Base-by-base conservation (phyloP, 352 stramenopile species). In the Phytophthora lateralis region DNA sequence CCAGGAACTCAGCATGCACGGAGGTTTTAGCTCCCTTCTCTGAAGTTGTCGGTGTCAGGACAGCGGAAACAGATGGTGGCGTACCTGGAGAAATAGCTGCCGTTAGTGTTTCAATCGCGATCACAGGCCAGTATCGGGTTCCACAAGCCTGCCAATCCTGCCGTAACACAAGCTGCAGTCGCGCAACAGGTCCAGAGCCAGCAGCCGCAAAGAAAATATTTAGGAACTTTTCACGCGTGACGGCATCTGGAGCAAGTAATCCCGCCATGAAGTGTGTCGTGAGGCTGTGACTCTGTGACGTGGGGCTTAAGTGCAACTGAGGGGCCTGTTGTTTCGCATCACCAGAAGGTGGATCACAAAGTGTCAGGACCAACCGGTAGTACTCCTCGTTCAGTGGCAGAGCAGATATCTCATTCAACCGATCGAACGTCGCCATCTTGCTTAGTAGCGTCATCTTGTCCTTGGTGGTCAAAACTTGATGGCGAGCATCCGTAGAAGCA, bases 131-230 rank as follows among this genome's bases (percentile, higher is more conserved):
- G 55, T 93, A 96, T 26, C 88, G 73, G 8, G 86, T 90, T 1
- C 86, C 88, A 52, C 83, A 93, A n/a, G 81, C 71, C 59, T 96
- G 86, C 88, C 88, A 96, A 51, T 96, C 88, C 45, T 95, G 86
- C 4, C 86, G 80, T 4, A 96, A 57, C 8, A 96, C 61, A 43
- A 89, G 70, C 39, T 93, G 77, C 24, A 96, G 47, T 21, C 83
- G 68, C 6, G 71, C 66, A 21, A 85, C 75, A 9, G 81, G 82
- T 3, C 73, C 71, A 37, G 71, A 55, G 14, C 54, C 78, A 14
- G 70, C 57, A 44, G 55, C 69, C 11, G 74, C 71, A 39, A 90
- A 79, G 44, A 95, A 93, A 27, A 88, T 78, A 7, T 58, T 51
- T n/a, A 96, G 65, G 55, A 95, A 96, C 41, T 90, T 74, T 6